These are phyloP conservation scores for Clitopilus passeckerianus DNA, from an alignment of 768 basidiomycete genomes.

Conservation along the genomic window DNA sequence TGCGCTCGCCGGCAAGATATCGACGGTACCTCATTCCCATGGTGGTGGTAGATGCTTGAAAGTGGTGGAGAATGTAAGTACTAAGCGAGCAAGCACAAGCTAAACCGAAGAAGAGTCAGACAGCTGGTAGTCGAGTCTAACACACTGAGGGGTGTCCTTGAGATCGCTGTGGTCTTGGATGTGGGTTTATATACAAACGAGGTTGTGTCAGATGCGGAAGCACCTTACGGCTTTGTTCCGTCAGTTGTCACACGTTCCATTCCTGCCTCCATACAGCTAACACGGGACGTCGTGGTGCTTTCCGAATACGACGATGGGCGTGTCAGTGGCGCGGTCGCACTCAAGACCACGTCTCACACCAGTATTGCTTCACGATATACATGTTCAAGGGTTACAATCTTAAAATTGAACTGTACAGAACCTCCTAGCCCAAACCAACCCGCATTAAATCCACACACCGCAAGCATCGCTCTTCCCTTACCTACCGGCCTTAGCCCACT, in stretches of 20 bases:
- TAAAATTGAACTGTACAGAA: too few species aligned
- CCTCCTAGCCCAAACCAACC: background rate
- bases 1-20: constrained; percentile 79
- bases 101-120: background rate
- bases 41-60: constrained; percentile 9
- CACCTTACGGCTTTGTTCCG: background rate
- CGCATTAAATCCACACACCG: background rate
- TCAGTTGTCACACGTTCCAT: constrained; percentile 1
- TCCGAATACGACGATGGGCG: background rate
- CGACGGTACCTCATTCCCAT: constrained; percentile 93
- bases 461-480: background rate
- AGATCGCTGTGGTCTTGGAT: background rate
- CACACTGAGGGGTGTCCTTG: background rate
- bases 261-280: background rate
- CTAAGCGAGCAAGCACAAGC: constrained; percentile 1
- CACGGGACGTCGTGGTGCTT: background rate
- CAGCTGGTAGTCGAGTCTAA: background rate
- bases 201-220: constrained; percentile 1
- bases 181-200: background rate
- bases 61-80: constrained; percentile 21
- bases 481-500: background rate
- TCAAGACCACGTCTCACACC: background rate
- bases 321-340: background rate
- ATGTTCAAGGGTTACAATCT: too few species aligned
- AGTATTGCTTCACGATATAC: background rate